These are phyloP conservation scores for Kuraishia floccosa DNA, from an alignment of 805 yeast species.

Conservation along the genomic window DNA sequence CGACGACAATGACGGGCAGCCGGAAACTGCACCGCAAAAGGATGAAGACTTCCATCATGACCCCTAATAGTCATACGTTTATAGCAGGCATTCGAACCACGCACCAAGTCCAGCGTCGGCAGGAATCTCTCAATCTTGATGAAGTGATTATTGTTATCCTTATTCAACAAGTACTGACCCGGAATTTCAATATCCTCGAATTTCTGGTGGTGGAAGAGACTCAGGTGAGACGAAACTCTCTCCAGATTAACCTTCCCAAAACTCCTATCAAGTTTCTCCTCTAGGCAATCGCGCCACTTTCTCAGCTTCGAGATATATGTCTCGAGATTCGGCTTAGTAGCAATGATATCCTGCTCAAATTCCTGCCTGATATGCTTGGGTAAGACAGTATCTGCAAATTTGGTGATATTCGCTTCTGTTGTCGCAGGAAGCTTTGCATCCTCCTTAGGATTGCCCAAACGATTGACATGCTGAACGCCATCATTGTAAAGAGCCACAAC, in stretches of 20 bases:
- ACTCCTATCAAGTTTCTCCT: slow-evolving; percentile 82
- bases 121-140: slow-evolving; percentile 87
- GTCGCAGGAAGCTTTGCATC: slow-evolving; percentile 84
- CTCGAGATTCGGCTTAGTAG: slow-evolving; percentile 80
- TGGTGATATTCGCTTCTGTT: slow-evolving; percentile 77
- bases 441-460: slow-evolving; percentile 78
- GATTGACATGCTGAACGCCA: slow-evolving; percentile 82
- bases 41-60: slow-evolving; percentile 83
- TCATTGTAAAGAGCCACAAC: slow-evolving; percentile 89
- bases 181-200: slow-evolving; percentile 97
- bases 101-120: slow-evolving; percentile 77
- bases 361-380: slow-evolving; percentile 84
- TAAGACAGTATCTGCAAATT: slow-evolving; percentile 87
- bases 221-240: slow-evolving; percentile 85
- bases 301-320: slow-evolving; percentile 74
- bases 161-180: slow-evolving; percentile 86
- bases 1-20: slow-evolving; percentile 96
- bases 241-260: slow-evolving; percentile 75
- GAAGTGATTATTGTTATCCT: slow-evolving; percentile 84
- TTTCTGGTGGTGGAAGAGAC: slow-evolving; percentile 96
- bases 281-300: slow-evolving; percentile 87
- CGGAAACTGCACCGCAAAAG: slow-evolving; percentile 95
- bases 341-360: slow-evolving; percentile 84
- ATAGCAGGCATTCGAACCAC: slow-evolving; percentile 86
- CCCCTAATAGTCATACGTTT: slow-evolving; percentile 86